These are phyloP conservation scores for Eustoma russellianum DNA, from an alignment of 257 asterid genomes.

Conservation along the genomic window DNA sequence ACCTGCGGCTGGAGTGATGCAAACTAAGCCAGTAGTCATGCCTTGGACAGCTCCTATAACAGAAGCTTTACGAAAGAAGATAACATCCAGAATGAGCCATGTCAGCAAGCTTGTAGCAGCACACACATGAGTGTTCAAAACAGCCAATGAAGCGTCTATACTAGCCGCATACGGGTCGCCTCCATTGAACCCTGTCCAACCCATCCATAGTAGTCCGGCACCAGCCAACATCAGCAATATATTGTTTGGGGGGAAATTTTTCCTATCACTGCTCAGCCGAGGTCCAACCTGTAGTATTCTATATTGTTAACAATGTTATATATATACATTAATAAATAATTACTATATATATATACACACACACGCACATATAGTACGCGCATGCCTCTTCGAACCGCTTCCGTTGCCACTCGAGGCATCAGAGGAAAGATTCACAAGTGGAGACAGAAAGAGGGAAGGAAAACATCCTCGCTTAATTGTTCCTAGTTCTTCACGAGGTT, in stretches of 20 bases:
- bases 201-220: constrained; percentile 75
- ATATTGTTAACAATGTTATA: neutral
- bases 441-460: no score
- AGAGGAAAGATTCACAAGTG: no score
- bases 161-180: constrained; percentile 64
- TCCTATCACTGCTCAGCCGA: constrained; percentile 51
- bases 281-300: constrained; percentile 46
- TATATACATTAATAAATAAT: neutral
- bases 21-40: constrained; percentile 58
- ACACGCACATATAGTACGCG: no score
- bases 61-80: constrained; percentile 45
- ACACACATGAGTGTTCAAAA: constrained; percentile 53
- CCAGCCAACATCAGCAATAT: constrained; percentile 59
- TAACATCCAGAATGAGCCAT: constrained; percentile 44
- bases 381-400: no score
- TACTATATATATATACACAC: no score
- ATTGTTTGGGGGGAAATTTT: constrained; percentile 63
- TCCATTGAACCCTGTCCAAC: constrained; percentile 70
- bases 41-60: constrained; percentile 67
- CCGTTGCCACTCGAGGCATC: no score
- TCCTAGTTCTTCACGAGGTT: no score
- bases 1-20: constrained; percentile 69
- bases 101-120: constrained; percentile 57
- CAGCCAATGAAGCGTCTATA: constrained; percentile 55
- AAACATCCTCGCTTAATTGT: no score